Evolutionary conservation across 2,329 filamentous ascomycete species (phyloP), one percentile per base, ranked within the genome.

Genomic region (Pseudogymnoascus sp.): DNA sequence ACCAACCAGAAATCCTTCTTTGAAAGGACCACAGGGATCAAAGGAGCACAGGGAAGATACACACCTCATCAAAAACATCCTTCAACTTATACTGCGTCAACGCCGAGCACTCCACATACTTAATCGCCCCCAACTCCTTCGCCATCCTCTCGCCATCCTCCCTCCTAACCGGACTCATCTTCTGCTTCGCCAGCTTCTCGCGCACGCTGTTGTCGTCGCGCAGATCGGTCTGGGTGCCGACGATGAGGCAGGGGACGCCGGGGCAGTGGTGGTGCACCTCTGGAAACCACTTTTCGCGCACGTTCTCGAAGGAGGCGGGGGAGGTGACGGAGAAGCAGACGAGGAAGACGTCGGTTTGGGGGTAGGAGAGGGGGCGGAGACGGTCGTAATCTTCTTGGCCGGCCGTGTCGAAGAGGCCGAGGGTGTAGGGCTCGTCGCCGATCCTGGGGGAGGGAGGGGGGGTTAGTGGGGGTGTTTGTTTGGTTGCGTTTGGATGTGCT

Each of bases 331-430:
- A 96, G 78, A 97, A 99, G 82, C 94, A 99, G 71, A 99, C 92
- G 65, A 99, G 88, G 80, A 99, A 97, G 69, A 97, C 94, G 74
- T 97, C 94, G 71, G 94, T 97, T 79, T 97, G 94, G 1, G 94
- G 94, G 76, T 99, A 99, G 67, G 94, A 97, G 65, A 97, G 85
- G 59, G 94, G 94, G 73, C 94, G 90, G 68, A 99, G 86, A 72
- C 94, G 89, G 78, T 99, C 94, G 80, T 97, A 97, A 87, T 99
- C 93, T 83, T 99, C 94, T 81, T 99, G 94, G 77, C 94, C 94
- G 66, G 94, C 94, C 38, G 94, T 99, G 87, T 99, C 94, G 75
- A 97, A 99, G 28, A 99, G 84, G 64, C 94, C 94, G 59, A 99
- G 84, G 14, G 94, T 99, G 77, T 97, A 97, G 65, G 94, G 94